Percentiles rank a stretch among this genome's conserved stretches.
Conservation (phyloP, 1,139 yeast genomes). For the Entelexis paramagnoliae region DNA sequence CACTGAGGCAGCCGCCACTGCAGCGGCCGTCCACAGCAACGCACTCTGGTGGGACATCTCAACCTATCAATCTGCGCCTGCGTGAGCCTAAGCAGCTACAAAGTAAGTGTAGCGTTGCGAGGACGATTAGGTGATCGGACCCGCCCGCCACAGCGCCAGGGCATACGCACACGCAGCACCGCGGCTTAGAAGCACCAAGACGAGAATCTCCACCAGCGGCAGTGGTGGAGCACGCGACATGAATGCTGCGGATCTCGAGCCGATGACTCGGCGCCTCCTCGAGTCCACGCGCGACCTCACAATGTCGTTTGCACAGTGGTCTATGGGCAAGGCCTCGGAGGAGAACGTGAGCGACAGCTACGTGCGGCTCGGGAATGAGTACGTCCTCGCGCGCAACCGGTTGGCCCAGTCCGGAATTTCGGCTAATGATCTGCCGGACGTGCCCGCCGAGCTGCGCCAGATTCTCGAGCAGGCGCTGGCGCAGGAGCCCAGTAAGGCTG, state of each 20-base stretch:
- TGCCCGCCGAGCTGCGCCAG: slow-evolving; percentile 58
- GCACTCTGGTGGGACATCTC: neutral
- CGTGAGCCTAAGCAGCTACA: too few species aligned
- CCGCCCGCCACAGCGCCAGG: neutral
- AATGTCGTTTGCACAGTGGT: slow-evolving; percentile 86
- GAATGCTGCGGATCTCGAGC: slow-evolving; percentile 68
- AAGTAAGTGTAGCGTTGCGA: too few species aligned
- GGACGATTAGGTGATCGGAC: slow-evolving; percentile 4
- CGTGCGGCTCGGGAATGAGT: slow-evolving; percentile 88
- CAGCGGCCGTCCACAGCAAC: slow-evolving; percentile 1
- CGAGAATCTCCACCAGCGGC: neutral
- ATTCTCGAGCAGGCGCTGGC: slow-evolving; percentile 81
- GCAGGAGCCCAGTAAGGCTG: slow-evolving; percentile 76
- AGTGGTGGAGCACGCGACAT: slow-evolving; percentile 22
- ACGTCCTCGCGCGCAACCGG: slow-evolving; percentile 72
- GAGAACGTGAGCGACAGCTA: slow-evolving; percentile 83
- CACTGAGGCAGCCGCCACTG: slow-evolving; percentile 1
- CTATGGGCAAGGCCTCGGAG: slow-evolving; percentile 65
- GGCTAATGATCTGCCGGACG: slow-evolving; percentile 57
- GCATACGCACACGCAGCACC: neutral
- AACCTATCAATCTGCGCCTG: too few species aligned
- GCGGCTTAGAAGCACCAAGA: neutral
- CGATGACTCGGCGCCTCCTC: slow-evolving; percentile 38
- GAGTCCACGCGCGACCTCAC: slow-evolving; percentile 72
- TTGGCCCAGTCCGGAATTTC: slow-evolving; percentile 60